Conservation (phyloP, 2,329 filamentous ascomycete species). For the Exophiala lecanii-corni region DNA sequence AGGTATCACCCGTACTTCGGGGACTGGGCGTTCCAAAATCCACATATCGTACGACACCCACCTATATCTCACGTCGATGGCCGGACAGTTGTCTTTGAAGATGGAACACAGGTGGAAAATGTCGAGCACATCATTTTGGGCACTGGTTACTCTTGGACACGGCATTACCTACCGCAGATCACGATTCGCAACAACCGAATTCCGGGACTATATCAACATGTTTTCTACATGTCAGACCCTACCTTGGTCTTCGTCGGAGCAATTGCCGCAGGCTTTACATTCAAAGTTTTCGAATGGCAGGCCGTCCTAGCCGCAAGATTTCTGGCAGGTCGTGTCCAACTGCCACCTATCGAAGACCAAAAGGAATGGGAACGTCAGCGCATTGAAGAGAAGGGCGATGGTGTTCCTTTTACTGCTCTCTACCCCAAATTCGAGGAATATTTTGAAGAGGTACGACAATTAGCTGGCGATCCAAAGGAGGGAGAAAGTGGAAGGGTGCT, state of each 20-base stretch:
- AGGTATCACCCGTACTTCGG: constrained; percentile 6
- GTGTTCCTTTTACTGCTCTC: constrained; percentile 26
- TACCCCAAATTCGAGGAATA: constrained; percentile 36
- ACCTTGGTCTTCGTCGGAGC: constrained; percentile 32
- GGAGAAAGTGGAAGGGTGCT: constrained; percentile 38
- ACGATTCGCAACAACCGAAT: constrained; percentile 28
- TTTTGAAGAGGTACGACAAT: constrained; percentile 37
- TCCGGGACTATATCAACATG: constrained; percentile 35
- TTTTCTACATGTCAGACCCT: constrained; percentile 34
- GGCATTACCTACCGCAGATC: constrained; percentile 36
- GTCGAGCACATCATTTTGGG: constrained; percentile 33
- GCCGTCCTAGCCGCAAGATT: constrained; percentile 30
- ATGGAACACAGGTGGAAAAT: constrained; percentile 18
- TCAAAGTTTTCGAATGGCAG: constrained; percentile 32
- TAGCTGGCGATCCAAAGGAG: constrained; percentile 41
- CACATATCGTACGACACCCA: constrained; percentile 31
- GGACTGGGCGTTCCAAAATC: constrained; percentile 25
- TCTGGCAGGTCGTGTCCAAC: constrained; percentile 26
- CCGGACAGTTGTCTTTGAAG: constrained; percentile 25
- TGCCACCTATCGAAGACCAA: constrained; percentile 26
- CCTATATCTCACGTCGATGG: constrained; percentile 28
- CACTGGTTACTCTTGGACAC: constrained; percentile 30
- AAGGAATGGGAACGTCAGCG: constrained; percentile 29
- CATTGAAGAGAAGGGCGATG: constrained; percentile 4
- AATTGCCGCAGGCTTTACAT: constrained; percentile 31